A percentile compares a stretch with the other conserved stretches of the same genome.
phyloP scores from a whole-genome alignment of 1,139 yeast species.

The Candida sp. region DNA sequence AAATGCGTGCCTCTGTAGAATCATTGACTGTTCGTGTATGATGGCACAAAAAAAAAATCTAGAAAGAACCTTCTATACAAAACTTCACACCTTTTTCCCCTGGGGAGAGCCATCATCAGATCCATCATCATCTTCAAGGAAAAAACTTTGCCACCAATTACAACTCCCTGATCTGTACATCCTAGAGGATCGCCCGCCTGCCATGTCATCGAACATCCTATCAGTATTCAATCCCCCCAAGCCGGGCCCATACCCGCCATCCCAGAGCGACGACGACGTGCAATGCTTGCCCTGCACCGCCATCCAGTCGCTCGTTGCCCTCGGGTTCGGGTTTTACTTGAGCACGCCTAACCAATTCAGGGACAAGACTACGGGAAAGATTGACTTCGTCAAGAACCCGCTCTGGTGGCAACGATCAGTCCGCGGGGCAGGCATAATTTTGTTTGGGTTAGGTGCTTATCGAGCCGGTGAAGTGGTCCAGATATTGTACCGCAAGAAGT shows the following conservation, averaged over 20 bases:
- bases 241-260: conserved; percentile 24
- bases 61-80: not conserved
- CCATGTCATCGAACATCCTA: conserved; percentile 36
- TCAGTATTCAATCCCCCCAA: conserved; percentile 44
- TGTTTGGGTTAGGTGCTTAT: conserved; percentile 42
- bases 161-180: not conserved
- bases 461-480: conserved; percentile 37
- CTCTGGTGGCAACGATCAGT: conserved; percentile 46
- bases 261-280: conserved; percentile 21
- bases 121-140: not conserved
- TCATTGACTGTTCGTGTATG: not conserved
- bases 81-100: too few species aligned
- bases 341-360: conserved; percentile 33
- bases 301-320: conserved; percentile 37
- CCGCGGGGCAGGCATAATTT: conserved; percentile 33
- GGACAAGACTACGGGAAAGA: conserved; percentile 31
- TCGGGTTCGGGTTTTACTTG: conserved; percentile 42
- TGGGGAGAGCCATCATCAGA: too few species aligned
- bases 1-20: not conserved
- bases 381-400: conserved; percentile 41
- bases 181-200: not conserved
- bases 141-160: not conserved
- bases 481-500: conserved; percentile 15
- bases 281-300: conserved; percentile 46
- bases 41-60: not conserved